Conservation (phyloP, 1,139 yeast species). For the Lodderomyces oxycetoniae region DNA sequence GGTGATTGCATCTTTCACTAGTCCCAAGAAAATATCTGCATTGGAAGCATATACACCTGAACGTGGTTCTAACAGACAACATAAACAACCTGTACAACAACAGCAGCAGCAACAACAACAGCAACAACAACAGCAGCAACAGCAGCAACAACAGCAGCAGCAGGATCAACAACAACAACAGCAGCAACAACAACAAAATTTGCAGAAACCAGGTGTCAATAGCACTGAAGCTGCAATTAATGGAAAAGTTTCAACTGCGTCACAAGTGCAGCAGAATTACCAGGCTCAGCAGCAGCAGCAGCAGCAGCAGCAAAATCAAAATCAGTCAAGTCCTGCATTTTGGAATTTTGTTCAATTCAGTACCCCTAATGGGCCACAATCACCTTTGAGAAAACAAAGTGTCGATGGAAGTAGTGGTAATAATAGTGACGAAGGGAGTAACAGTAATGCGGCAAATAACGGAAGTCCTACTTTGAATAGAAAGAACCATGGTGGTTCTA, state of each 20-base stretch:
- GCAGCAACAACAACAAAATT: constrained; percentile 13
- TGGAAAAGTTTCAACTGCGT: constrained; percentile 14
- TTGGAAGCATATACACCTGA: constrained; percentile 83
- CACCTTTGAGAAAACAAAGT: constrained; percentile 38
- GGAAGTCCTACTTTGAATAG: constrained; percentile 33
- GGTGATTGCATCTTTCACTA: constrained; percentile 24
- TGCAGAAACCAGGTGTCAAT: too few species aligned
- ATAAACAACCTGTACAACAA: constrained; percentile 13
- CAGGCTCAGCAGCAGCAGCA: constrained; percentile 13
- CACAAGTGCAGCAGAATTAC: constrained; percentile 12
- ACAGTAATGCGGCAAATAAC: constrained; percentile 17
- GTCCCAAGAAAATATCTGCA: constrained; percentile 58
- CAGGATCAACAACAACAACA: constrained; percentile 3
- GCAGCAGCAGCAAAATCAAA: constrained; percentile 15
- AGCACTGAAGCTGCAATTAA: too few species aligned
- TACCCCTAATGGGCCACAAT: constrained; percentile 52
- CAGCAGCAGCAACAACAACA: constrained; percentile 17
- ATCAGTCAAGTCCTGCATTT: constrained; percentile 65
- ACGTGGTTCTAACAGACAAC: constrained; percentile 44
- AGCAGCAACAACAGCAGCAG: background rate
- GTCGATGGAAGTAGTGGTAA: constrained; percentile 29
- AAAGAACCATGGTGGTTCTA: constrained; percentile 14
- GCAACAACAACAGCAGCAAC: constrained; percentile 22
- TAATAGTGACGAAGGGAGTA: constrained; percentile 21
- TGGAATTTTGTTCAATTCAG: constrained; percentile 79